Percentiles rank a stretch among this genome's conserved stretches.
Evolutionary conservation across 2,329 filamentous ascomycete genomes (phyloP).

Genomic region (Ceratocystis papillata): DNA sequence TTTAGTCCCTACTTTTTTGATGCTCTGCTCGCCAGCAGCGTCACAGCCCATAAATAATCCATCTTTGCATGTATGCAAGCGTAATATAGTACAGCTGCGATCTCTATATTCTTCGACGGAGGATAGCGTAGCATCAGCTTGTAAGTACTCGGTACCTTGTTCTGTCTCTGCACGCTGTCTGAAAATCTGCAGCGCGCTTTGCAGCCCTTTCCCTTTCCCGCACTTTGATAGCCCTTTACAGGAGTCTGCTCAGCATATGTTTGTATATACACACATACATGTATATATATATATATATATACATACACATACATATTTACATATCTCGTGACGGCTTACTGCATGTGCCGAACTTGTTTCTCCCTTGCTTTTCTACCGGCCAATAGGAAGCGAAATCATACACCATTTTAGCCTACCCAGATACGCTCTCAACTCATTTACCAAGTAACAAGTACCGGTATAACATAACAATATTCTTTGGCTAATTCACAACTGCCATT

Average conservation of each 20-base stretch:
- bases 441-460: slow-evolving; percentile 1
- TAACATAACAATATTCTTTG: not conserved
- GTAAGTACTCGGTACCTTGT: not conserved
- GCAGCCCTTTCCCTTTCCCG: not conserved
- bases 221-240: no score
- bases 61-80: no score
- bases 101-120: not conserved
- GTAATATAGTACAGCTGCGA: not conserved
- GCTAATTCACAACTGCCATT: no score
- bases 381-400: slow-evolving; percentile 7
- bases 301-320: not conserved
- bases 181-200: not conserved
- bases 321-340: not conserved
- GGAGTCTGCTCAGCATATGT: no score
- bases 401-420: not conserved
- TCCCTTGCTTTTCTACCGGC: not conserved
- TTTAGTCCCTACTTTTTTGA: slow-evolving; percentile 2
- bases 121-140: not conserved
- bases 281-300: not conserved
- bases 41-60: no score
- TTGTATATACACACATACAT: no score
- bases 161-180: not conserved
- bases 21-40: not conserved
- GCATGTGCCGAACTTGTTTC: not conserved
- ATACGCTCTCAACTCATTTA: not conserved